Evolutionary conservation across 169 alveolate species (phyloP).

Genomic region (Eimeria acervulina): DNA sequence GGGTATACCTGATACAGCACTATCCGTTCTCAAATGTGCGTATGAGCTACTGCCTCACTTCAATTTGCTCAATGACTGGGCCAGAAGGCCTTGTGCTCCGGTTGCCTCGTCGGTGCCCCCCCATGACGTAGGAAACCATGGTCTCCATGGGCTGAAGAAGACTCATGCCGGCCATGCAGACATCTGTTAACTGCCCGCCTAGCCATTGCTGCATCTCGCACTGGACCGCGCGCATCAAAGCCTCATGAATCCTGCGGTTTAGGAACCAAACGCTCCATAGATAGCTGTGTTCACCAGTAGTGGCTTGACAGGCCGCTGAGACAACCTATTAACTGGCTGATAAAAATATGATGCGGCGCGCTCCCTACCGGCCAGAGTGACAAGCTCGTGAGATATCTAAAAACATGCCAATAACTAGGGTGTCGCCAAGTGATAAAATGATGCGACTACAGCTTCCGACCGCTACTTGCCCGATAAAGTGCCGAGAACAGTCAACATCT

Average conservation of each 20-base stretch:
- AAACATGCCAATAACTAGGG: background rate
- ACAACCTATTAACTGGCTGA: background rate
- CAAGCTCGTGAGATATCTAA: background rate
- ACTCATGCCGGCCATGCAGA: conserved; percentile 83
- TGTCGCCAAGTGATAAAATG: background rate
- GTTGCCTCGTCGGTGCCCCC: conserved; percentile 40
- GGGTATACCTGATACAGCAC: background rate
- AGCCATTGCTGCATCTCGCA: conserved; percentile 82
- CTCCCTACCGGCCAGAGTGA: background rate
- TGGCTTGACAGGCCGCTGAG: background rate
- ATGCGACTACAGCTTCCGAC: background rate
- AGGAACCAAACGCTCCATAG: background rate
- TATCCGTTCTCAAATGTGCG: background rate
- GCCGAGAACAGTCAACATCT: conserved; percentile 56
- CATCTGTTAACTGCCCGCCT: conserved; percentile 81
- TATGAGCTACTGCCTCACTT: conserved; percentile 38
- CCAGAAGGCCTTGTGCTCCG: conserved; percentile 35
- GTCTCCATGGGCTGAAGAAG: conserved; percentile 82
- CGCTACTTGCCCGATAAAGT: conserved; percentile 64
- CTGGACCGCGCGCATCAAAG: conserved; percentile 81
- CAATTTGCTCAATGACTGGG: conserved; percentile 62
- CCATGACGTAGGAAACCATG: conserved; percentile 84
- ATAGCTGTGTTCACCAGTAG: background rate
- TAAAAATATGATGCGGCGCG: background rate
- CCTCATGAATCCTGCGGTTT: conserved; percentile 78